Evolutionary conservation across 805 yeast genomes (phyloP).

Genomic region (Wickerhamiella parazyma): DNA sequence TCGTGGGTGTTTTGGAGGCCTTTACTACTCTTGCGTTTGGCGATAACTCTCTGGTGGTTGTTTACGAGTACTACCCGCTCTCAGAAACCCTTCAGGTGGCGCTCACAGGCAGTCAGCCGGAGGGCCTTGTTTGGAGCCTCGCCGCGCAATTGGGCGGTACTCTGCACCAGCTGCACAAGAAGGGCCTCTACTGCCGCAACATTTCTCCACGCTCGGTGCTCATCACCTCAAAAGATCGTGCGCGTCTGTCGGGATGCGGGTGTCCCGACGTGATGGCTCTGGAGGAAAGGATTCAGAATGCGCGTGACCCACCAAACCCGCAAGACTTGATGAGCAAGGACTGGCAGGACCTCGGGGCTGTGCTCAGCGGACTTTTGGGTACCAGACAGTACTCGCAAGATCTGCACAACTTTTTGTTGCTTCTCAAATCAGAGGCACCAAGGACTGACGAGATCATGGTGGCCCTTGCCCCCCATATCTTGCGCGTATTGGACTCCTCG

Average conservation of each 20-base stretch:
- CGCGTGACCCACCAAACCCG: neutral
- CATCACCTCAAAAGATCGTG: slow-evolving; percentile 55
- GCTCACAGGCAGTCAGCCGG: slow-evolving; percentile 44
- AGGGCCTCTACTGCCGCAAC: slow-evolving; percentile 51
- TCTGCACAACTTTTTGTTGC: slow-evolving; percentile 16
- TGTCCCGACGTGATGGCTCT: slow-evolving; percentile 45
- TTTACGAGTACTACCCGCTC: slow-evolving; percentile 76
- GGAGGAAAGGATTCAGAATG: slow-evolving; percentile 21
- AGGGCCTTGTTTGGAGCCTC: slow-evolving; percentile 60
- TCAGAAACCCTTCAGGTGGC: slow-evolving; percentile 56
- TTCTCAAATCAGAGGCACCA: slow-evolving; percentile 15
- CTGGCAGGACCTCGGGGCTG: slow-evolving; percentile 36
- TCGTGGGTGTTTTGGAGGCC: slow-evolving; percentile 61
- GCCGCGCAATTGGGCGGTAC: slow-evolving; percentile 64
- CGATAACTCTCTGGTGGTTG: slow-evolving; percentile 58
- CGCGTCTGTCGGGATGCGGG: slow-evolving; percentile 61
- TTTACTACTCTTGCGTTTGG: slow-evolving; percentile 81
- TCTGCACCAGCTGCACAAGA: slow-evolving; percentile 47
- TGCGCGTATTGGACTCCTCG: slow-evolving; percentile 18
- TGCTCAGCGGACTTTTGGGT: slow-evolving; percentile 42
- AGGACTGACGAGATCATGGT: slow-evolving; percentile 8
- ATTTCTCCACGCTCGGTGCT: slow-evolving; percentile 52
- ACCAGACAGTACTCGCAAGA: slow-evolving; percentile 15
- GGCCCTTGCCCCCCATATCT: slow-evolving; percentile 19
- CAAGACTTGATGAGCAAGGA: slow-evolving; percentile 30